phyloP scores from a whole-genome alignment of 192 early-diverging fungal species.

The Diversispora eburnea region DNA sequence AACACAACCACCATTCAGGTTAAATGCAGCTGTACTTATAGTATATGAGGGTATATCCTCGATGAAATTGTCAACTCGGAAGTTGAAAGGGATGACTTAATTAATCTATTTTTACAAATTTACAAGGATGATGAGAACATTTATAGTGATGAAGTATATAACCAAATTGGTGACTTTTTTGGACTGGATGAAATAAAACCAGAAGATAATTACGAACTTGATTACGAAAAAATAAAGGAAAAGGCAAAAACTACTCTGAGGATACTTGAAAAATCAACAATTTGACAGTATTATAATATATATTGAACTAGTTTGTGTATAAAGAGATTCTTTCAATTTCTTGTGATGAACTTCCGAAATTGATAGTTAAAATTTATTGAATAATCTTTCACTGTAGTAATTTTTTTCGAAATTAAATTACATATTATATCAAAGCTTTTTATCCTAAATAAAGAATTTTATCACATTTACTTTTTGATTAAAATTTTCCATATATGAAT shows the following conservation, averaged over 20 bases:
- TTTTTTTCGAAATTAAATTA: no score
- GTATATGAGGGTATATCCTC: constrained; percentile 20
- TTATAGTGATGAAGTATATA: constrained; percentile 22
- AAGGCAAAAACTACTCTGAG: constrained; percentile 11
- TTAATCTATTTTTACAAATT: constrained; percentile 9
- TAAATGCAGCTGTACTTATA: constrained; percentile 6
- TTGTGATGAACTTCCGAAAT: no score
- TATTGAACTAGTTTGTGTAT: no score
- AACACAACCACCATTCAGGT: constrained; percentile 14
- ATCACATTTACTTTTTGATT: no score
- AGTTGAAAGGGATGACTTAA: constrained; percentile 10
- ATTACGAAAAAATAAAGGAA: constrained; percentile 16
- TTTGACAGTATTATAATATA: not conserved
- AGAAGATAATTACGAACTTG: constrained; percentile 15
- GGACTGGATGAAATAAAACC: constrained; percentile 1
- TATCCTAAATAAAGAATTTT: no score
- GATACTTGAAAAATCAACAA: constrained; percentile 7
- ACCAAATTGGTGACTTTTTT: constrained; percentile 19
- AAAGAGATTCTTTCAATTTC: no score
- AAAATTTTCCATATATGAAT: no score
- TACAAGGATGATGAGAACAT: not conserved
- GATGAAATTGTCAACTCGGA: constrained; percentile 7
- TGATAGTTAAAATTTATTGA: no score
- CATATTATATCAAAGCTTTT: no score
- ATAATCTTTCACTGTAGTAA: no score